A percentile compares a stretch with the other conserved stretches of the same genome.
These are phyloP conservation scores for Pouteria glomerata DNA, from an alignment of 148 eudicot genomes.

Conservation along the genomic window DNA sequence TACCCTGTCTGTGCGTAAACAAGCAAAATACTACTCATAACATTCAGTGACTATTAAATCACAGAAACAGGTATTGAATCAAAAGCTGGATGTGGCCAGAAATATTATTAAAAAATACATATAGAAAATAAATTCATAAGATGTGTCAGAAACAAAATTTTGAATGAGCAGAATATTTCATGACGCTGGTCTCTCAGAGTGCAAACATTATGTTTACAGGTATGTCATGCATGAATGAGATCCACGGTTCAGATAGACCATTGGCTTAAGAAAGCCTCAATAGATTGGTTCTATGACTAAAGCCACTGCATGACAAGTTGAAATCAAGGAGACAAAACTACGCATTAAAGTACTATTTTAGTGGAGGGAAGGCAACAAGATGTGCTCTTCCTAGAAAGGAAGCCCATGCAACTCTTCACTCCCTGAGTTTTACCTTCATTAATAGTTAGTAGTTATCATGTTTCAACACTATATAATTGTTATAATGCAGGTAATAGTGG, in stretches of 20 bases:
- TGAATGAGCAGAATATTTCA: neutral
- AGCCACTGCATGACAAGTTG: neutral
- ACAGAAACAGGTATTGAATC: neutral
- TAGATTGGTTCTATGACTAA: neutral
- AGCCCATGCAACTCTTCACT: neutral
- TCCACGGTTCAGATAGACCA: neutral
- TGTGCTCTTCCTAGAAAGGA: neutral
- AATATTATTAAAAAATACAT: neutral
- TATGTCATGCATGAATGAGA: neutral
- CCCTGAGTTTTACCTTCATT: too few relatives aligned
- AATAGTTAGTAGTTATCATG: too few relatives aligned
- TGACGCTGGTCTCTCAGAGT: neutral
- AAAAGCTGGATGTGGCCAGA: neutral
- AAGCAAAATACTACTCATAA: neutral
- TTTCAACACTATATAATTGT: too few relatives aligned
- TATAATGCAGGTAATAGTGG: neutral
- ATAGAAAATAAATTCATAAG: neutral
- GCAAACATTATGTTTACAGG: neutral
- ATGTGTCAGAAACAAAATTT: neutral
- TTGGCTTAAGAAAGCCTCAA: neutral
- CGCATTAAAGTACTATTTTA: neutral
- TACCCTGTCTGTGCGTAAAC: neutral
- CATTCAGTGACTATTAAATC: neutral
- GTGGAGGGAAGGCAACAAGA: neutral
- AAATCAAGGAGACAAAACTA: neutral